Percentiles rank a stretch among this genome's conserved stretches.
Conservation (phyloP, 306 rosid genomes). For the Luffa acutangula region DNA sequence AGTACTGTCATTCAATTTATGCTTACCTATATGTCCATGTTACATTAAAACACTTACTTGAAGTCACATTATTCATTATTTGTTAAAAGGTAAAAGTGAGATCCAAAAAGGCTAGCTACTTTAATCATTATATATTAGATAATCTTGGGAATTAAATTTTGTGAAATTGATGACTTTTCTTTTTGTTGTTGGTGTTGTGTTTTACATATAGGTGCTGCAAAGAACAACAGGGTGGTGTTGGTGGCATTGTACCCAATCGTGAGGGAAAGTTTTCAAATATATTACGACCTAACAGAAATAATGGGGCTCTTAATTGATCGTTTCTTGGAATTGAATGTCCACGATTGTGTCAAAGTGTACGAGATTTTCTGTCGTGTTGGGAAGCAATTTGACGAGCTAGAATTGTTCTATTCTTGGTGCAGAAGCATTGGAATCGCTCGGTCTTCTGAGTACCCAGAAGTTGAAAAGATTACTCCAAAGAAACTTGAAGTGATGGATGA, state of each 20-base stretch:
- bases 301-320: constrained; percentile 48
- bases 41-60: too few species aligned
- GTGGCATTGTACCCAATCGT: constrained; percentile 65
- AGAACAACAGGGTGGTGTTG: constrained; percentile 50
- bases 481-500: constrained; percentile 80
- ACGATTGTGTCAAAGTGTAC: constrained; percentile 45
- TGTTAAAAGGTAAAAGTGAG: neutral
- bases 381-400: constrained; percentile 84
- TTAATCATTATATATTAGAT: too few species aligned
- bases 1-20: too few species aligned
- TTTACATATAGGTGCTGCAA: constrained; percentile 59
- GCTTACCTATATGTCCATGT: too few species aligned
- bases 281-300: constrained; percentile 54
- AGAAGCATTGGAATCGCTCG: constrained; percentile 57
- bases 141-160: neutral
- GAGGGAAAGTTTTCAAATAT: constrained; percentile 70
- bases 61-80: neutral
- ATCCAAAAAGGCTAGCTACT: neutral
- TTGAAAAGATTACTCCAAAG: constrained; percentile 57
- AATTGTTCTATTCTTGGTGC: constrained; percentile 56
- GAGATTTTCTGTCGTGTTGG: constrained; percentile 70
- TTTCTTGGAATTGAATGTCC: constrained; percentile 44
- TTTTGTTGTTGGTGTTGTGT: neutral
- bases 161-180: neutral
- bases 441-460: constrained; percentile 71